Evolutionary conservation across 163 green algal species (phyloP).

Genomic region (Scenedesmus sp.): DNA sequence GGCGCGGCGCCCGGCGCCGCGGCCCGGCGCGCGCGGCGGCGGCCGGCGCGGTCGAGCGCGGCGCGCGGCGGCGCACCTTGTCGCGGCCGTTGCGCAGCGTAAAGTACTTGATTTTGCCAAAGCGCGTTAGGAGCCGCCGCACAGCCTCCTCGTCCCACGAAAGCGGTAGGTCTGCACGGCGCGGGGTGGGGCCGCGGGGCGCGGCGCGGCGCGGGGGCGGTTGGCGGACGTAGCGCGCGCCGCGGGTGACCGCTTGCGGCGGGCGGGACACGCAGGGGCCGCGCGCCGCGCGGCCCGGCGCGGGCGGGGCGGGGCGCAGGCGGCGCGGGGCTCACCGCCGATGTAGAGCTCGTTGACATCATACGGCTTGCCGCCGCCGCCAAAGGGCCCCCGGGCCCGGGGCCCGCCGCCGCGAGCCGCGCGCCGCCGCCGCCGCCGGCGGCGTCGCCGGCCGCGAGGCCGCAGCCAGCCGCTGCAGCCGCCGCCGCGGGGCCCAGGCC

Average conservation of each 20-base stretch:
- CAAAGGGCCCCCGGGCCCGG: not conserved
- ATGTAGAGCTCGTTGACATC: slow-evolving; percentile 45
- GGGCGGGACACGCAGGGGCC: too few relatives aligned
- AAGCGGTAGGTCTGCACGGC: slow-evolving; percentile 9
- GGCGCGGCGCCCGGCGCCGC: too few relatives aligned
- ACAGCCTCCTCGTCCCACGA: slow-evolving; percentile 31
- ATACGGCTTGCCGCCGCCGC: slow-evolving; percentile 21
- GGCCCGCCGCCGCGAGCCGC: not conserved
- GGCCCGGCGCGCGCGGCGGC: too few relatives aligned
- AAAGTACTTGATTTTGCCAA: slow-evolving; percentile 29
- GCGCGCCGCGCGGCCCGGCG: too few relatives aligned
- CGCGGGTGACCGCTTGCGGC: too few relatives aligned
- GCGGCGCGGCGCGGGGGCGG: too few relatives aligned
- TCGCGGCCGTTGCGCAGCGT: slow-evolving; percentile 21
- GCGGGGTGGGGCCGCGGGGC: too few relatives aligned
- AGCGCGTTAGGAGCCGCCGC: slow-evolving; percentile 16
- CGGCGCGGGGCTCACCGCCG: too few relatives aligned
- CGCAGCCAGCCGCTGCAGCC: not conserved
- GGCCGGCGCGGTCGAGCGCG: too few relatives aligned
- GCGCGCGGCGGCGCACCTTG: slow-evolving; percentile 3
- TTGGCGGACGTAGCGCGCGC: too few relatives aligned
- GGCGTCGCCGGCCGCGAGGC: not conserved
- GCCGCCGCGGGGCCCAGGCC: not conserved
- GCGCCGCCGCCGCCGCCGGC: too few relatives aligned
- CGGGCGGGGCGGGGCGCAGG: too few relatives aligned